These are phyloP conservation scores for Saccharomycopsis javanensis DNA, from an alignment of 805 yeast species.

Conservation along the genomic window DNA sequence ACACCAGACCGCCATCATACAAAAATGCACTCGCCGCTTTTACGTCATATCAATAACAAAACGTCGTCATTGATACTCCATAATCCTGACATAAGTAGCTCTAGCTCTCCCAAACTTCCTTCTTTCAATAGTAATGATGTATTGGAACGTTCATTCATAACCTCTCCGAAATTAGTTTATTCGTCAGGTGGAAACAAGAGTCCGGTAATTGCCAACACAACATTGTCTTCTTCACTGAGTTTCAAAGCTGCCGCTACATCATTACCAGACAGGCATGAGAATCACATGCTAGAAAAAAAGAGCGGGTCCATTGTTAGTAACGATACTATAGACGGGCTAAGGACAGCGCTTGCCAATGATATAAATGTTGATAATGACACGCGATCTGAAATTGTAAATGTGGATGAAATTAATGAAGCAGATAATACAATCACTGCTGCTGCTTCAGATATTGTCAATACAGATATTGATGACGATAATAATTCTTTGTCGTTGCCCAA, in stretches of 20 bases:
- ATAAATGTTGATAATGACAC: slow-evolving; percentile 3
- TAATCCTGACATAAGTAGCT: background rate
- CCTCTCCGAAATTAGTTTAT: slow-evolving; percentile 1
- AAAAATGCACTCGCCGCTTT: slow-evolving; percentile 24
- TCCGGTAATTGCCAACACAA: background rate
- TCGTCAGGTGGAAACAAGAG: background rate
- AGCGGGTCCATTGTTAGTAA: background rate
- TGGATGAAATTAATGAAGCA: slow-evolving; percentile 5
- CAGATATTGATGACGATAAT: slow-evolving; percentile 25
- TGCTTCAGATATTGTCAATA: background rate
- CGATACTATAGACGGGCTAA: background rate
- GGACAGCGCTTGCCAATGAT: background rate
- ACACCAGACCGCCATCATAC: slow-evolving; percentile 10
- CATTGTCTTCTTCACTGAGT: background rate
- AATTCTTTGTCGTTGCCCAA: slow-evolving; percentile 44
- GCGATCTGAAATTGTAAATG: slow-evolving; percentile 19
- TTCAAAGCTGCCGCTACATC: background rate
- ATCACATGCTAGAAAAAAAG: too few relatives aligned
- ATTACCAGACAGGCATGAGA: background rate
- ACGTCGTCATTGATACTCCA: background rate
- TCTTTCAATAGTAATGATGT: background rate
- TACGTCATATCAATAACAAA: background rate
- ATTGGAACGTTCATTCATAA: background rate
- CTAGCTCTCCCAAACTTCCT: background rate
- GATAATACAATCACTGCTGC: background rate